phyloP scores from a whole-genome alignment of 2,329 filamentous ascomycete genomes.

The Phyllosticta ampelicida region DNA sequence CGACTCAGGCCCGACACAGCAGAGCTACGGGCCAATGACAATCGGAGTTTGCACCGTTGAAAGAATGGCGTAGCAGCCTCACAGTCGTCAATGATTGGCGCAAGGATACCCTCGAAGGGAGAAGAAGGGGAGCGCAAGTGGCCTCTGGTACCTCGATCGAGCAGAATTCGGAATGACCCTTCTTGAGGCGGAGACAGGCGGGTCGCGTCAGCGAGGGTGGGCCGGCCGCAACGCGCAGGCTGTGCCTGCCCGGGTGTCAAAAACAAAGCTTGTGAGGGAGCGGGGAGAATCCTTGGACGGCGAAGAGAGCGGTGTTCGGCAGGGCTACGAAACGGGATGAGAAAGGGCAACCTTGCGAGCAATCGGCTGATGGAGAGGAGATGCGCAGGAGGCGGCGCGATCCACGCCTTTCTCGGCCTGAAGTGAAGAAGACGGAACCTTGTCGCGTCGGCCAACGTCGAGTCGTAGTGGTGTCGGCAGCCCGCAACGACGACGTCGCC shows the following conservation, averaged over 20 bases:
- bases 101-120: slow-evolving; percentile 28
- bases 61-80: slow-evolving; percentile 26
- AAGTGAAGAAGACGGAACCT: slow-evolving; percentile 9
- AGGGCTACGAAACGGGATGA: slow-evolving; percentile 10
- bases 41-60: slow-evolving; percentile 14
- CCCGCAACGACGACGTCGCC: neutral
- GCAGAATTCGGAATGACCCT: slow-evolving; percentile 21
- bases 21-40: slow-evolving; percentile 24
- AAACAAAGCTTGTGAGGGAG: slow-evolving; percentile 21
- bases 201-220: slow-evolving; percentile 17
- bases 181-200: slow-evolving; percentile 26
- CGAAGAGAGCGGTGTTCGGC: slow-evolving; percentile 24
- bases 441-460: slow-evolving; percentile 10
- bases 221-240: slow-evolving; percentile 19
- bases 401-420: slow-evolving; percentile 8
- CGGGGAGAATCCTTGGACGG: slow-evolving; percentile 23
- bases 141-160: slow-evolving; percentile 12
- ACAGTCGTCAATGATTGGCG: slow-evolving; percentile 20
- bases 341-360: slow-evolving; percentile 10
- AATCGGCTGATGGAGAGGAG: slow-evolving; percentile 8
- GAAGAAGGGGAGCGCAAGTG: slow-evolving; percentile 23
- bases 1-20: slow-evolving; percentile 21
- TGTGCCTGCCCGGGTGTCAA: slow-evolving; percentile 16
- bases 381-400: slow-evolving; percentile 7
- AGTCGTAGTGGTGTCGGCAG: slow-evolving; percentile 5